Evolutionary conservation across 768 basidiomycete species (phyloP).

Genomic region (Pleurotus tuber-regium): DNA sequence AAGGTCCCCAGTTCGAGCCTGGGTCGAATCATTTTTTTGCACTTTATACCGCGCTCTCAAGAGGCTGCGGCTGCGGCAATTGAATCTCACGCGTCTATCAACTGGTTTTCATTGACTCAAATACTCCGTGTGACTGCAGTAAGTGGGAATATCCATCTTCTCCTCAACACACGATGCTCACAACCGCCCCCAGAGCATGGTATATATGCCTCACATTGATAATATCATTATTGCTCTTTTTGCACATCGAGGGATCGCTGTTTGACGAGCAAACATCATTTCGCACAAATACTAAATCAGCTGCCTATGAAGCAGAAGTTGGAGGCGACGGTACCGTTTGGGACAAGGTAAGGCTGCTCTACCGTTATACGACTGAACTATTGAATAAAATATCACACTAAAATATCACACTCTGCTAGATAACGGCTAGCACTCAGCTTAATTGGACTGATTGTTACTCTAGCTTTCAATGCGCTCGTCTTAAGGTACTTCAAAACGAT

Average conservation of each 20-base stretch:
- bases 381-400: too few species aligned
- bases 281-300: neutral
- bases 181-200: neutral
- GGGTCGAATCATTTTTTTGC: neutral
- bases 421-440: slow-evolving; percentile 13
- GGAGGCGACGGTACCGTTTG: neutral
- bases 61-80: too few species aligned
- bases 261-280: neutral
- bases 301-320: neutral
- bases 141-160: too few species aligned
- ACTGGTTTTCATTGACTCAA: too few species aligned
- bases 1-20: neutral
- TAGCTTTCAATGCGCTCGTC: slow-evolving; percentile 23
- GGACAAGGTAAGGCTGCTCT: neutral
- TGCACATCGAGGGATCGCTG: neutral
- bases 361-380: neutral
- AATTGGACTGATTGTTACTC: slow-evolving; percentile 24
- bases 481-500: slow-evolving; percentile 16
- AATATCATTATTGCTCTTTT: neutral
- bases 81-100: too few species aligned
- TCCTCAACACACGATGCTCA: neutral
- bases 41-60: too few species aligned
- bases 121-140: too few species aligned
- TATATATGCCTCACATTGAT: neutral
- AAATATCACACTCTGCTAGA: neutral